Evolutionary conservation across 768 basidiomycete species (phyloP).

Genomic region (Neoboletus subvelutipes): DNA sequence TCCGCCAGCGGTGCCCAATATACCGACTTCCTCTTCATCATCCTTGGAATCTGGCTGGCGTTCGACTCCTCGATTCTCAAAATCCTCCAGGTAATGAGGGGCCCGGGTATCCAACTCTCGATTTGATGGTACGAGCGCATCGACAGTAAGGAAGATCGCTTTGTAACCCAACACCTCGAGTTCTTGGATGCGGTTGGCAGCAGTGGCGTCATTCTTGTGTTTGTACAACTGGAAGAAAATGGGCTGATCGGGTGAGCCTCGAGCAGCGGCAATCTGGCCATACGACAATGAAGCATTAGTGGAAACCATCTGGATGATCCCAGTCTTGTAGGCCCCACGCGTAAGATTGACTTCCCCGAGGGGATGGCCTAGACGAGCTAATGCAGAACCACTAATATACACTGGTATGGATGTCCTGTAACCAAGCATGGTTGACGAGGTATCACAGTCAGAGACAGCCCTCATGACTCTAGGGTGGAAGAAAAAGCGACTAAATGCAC

Average conservation of each 20-base stretch:
- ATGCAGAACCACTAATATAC: slow-evolving; percentile 80
- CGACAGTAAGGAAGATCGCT: slow-evolving; percentile 90
- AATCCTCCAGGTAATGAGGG: slow-evolving; percentile 55
- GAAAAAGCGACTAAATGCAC: slow-evolving; percentile 83
- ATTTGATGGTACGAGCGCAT: slow-evolving; percentile 81
- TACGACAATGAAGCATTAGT: slow-evolving; percentile 72
- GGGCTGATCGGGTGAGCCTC: slow-evolving; percentile 52
- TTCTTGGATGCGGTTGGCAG: slow-evolving; percentile 67
- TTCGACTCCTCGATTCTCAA: slow-evolving; percentile 41
- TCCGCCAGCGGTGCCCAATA: slow-evolving; percentile 66
- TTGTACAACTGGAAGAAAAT: slow-evolving; percentile 90
- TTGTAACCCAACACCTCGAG: slow-evolving; percentile 76
- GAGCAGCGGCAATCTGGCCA: slow-evolving; percentile 57
- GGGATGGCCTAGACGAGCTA: slow-evolving; percentile 87
- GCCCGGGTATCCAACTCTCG: slow-evolving; percentile 72
- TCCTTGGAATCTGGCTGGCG: slow-evolving; percentile 23
- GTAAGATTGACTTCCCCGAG: slow-evolving; percentile 86
- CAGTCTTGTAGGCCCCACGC: slow-evolving; percentile 58
- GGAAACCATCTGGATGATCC: slow-evolving; percentile 85
- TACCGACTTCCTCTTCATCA: slow-evolving; percentile 38
- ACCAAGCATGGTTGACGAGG: slow-evolving; percentile 73
- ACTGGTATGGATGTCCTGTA: slow-evolving; percentile 72
- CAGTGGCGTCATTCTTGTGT: slow-evolving; percentile 61
- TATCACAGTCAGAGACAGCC: slow-evolving; percentile 59
- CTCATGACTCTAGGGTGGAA: slow-evolving; percentile 83